Conservation (phyloP, 2,329 filamentous ascomycete species). For the Claviceps sp. region DNA sequence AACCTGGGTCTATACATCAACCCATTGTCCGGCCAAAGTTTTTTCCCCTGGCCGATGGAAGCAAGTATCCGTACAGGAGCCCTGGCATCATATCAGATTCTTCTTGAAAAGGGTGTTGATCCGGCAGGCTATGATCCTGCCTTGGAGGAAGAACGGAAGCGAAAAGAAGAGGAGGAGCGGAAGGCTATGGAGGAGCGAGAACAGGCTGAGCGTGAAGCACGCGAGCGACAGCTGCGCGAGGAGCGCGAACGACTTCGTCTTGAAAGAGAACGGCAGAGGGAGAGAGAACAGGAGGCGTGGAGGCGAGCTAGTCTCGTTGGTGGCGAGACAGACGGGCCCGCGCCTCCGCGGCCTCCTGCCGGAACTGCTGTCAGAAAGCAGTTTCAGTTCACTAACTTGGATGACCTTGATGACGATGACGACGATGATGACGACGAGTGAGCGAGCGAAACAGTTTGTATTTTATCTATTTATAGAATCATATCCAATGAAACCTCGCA, state of each 20-base stretch:
- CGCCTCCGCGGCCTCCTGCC: conserved; percentile 13
- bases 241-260: conserved; percentile 25
- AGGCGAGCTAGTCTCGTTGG: conserved; percentile 23
- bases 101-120: conserved; percentile 49
- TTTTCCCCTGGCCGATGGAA: conserved; percentile 65
- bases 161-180: conserved; percentile 36
- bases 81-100: conserved; percentile 48
- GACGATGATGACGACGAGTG: conserved; percentile 19
- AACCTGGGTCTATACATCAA: conserved; percentile 38
- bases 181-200: conserved; percentile 33
- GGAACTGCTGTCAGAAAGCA: conserved; percentile 32
- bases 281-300: conserved; percentile 29
- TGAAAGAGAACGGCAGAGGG: conserved; percentile 29
- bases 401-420: conserved; percentile 39
- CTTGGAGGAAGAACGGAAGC: conserved; percentile 37
- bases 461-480: not conserved
- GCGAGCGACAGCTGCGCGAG: conserved; percentile 26
- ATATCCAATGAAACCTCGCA: not conserved
- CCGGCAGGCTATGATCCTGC: conserved; percentile 46
- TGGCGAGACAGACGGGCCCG: conserved; percentile 13
- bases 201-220: conserved; percentile 30
- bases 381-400: conserved; percentile 41
- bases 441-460: not conserved
- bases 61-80: conserved; percentile 56
- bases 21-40: conserved; percentile 42